Conservation (phyloP, 2,329 filamentous ascomycete species). For the Aspergillus ruber region DNA sequence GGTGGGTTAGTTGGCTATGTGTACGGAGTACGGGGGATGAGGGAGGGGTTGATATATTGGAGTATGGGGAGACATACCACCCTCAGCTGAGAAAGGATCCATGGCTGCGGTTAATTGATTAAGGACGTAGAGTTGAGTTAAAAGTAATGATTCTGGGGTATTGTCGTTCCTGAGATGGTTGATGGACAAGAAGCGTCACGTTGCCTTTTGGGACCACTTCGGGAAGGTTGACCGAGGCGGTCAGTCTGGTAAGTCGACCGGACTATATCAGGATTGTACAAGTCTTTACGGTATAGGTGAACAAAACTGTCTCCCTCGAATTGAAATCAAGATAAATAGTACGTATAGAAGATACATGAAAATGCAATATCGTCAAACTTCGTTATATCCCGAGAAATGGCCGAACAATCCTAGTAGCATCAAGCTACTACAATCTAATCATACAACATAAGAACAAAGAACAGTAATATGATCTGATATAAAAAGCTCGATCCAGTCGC, state of each 20-base stretch:
- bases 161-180: neutral
- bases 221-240: slow-evolving; percentile 8
- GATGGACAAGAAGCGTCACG: slow-evolving; percentile 12
- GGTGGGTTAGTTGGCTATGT: slow-evolving; percentile 9
- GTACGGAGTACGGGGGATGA: slow-evolving; percentile 5
- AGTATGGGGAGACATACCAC: slow-evolving; percentile 39
- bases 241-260: neutral
- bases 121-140: slow-evolving; percentile 1
- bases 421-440: no score
- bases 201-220: slow-evolving; percentile 11
- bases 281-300: no score
- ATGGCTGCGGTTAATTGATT: slow-evolving; percentile 32
- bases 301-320: no score
- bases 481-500: slow-evolving; percentile 15
- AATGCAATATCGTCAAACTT: no score
- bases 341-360: no score
- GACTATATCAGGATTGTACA: no score
- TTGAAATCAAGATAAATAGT: no score
- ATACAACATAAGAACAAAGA: no score
- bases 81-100: slow-evolving; percentile 61
- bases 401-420: no score
- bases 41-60: neutral
- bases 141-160: neutral
- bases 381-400: no score
- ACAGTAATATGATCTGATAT: neutral